phyloP scores from a whole-genome alignment of 352 stramenopile genomes.

The Phytopythium oedochilum region DNA sequence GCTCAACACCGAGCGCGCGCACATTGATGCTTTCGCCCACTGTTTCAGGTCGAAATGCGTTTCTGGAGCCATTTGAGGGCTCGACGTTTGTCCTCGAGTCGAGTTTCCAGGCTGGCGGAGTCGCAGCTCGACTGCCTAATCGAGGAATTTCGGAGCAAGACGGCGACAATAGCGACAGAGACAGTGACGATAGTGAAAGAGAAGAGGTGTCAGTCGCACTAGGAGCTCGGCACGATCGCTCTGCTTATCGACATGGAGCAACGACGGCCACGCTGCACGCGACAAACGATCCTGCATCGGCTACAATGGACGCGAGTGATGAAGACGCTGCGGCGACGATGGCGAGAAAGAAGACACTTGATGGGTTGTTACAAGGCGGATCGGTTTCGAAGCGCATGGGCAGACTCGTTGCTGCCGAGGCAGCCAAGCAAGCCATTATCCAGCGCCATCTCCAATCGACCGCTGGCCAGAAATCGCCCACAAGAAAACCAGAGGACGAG shows the following conservation, averaged over 20 bases:
- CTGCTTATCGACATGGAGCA: not conserved
- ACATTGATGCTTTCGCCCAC: constrained; percentile 7
- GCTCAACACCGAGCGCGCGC: not conserved
- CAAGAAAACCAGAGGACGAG: not conserved
- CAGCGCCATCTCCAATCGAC: constrained; percentile 39
- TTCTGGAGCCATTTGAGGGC: constrained; percentile 6
- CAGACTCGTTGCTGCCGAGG: constrained; percentile 32
- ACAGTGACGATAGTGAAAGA: not conserved
- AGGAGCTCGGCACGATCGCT: not conserved
- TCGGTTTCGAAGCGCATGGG: constrained; percentile 14
- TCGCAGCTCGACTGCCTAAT: not conserved
- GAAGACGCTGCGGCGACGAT: constrained; percentile 5
- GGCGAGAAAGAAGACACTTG: constrained; percentile 40
- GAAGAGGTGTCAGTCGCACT: not conserved
- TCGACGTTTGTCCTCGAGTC: constrained; percentile 20
- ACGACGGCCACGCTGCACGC: not conserved
- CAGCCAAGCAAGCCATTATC: constrained; percentile 34
- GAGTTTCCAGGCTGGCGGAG: constrained; percentile 6
- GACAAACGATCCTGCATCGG: constrained; percentile 6
- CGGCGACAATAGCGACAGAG: not conserved
- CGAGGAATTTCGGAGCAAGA: not conserved
- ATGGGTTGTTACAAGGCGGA: constrained; percentile 27
- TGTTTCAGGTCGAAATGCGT: constrained; percentile 8
- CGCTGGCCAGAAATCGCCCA: not conserved
- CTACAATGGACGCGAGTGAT: not conserved